These are phyloP conservation scores for Hypoxylon crocopeplum DNA, from an alignment of 495 filamentous ascomycete species.

Conservation along the genomic window DNA sequence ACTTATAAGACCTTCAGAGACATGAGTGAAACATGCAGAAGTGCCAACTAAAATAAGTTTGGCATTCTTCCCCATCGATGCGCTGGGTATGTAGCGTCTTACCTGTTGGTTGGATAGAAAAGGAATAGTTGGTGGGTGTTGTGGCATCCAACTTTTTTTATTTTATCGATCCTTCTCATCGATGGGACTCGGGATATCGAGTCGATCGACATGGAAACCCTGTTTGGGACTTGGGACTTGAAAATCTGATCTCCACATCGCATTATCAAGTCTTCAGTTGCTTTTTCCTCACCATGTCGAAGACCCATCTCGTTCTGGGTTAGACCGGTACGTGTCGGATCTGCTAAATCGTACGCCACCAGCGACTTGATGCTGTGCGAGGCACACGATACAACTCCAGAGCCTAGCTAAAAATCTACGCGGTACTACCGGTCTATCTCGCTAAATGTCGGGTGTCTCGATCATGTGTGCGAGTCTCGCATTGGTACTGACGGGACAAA, in stretches of 20 bases:
- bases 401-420: too few relatives aligned
- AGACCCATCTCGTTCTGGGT: background rate
- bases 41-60: background rate
- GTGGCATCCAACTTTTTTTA: slow-evolving; percentile 9
- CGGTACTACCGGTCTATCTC: background rate
- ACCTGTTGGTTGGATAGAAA: slow-evolving; percentile 11
- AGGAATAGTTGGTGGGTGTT: background rate
- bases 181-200: slow-evolving; percentile 35
- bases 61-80: too few relatives aligned
- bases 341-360: background rate
- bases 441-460: slow-evolving; percentile 9
- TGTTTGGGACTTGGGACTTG: slow-evolving; percentile 2
- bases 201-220: slow-evolving; percentile 32
- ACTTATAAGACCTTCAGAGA: background rate
- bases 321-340: background rate
- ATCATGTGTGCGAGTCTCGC: background rate
- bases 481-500: background rate
- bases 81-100: too few relatives aligned
- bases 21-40: background rate
- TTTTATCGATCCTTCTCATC: slow-evolving; percentile 23
- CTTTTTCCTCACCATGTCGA: slow-evolving; percentile 4
- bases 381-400: too few relatives aligned
- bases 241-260: slow-evolving; percentile 13
- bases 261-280: slow-evolving; percentile 14
- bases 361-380: background rate